Evolutionary conservation across 2,329 filamentous ascomycete genomes (phyloP).

Genomic region (Biscogniauxia mediterranea): DNA sequence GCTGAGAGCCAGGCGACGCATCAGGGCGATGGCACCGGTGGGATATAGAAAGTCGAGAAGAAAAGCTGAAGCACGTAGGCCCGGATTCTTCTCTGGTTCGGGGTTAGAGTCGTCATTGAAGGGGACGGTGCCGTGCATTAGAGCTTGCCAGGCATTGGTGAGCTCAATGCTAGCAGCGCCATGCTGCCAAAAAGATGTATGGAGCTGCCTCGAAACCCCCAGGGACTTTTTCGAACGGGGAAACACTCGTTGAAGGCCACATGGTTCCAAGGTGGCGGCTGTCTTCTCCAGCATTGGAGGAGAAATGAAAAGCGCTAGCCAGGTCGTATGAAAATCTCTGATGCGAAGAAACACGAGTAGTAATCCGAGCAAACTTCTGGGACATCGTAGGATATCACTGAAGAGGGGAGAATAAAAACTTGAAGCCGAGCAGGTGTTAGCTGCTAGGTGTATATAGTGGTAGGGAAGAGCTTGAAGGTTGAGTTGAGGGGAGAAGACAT

Average conservation of each 20-base stretch:
- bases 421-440: neutral
- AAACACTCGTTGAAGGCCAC: slow-evolving; percentile 52
- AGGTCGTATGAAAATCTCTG: slow-evolving; percentile 5
- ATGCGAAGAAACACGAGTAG: slow-evolving; percentile 1
- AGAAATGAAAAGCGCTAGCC: slow-evolving; percentile 6
- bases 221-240: slow-evolving; percentile 37
- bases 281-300: slow-evolving; percentile 58
- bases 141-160: slow-evolving; percentile 40
- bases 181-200: slow-evolving; percentile 54
- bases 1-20: slow-evolving; percentile 36
- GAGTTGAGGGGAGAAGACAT: neutral
- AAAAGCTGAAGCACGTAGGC: slow-evolving; percentile 46
- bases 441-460: no score
- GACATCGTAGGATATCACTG: neutral
- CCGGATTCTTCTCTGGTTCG: slow-evolving; percentile 25
- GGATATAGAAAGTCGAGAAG: slow-evolving; percentile 59
- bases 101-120: slow-evolving; percentile 22
- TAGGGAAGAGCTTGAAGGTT: neutral
- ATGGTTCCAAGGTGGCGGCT: slow-evolving; percentile 54
- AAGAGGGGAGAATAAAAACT: neutral
- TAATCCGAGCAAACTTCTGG: neutral
- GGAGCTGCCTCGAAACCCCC: slow-evolving; percentile 44
- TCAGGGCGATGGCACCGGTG: slow-evolving; percentile 40
- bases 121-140: slow-evolving; percentile 34
- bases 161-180: slow-evolving; percentile 50